Evolutionary conservation across 1,284 basidiomycete genomes (phyloP).

Genomic region (Heimioporus retisporus): DNA sequence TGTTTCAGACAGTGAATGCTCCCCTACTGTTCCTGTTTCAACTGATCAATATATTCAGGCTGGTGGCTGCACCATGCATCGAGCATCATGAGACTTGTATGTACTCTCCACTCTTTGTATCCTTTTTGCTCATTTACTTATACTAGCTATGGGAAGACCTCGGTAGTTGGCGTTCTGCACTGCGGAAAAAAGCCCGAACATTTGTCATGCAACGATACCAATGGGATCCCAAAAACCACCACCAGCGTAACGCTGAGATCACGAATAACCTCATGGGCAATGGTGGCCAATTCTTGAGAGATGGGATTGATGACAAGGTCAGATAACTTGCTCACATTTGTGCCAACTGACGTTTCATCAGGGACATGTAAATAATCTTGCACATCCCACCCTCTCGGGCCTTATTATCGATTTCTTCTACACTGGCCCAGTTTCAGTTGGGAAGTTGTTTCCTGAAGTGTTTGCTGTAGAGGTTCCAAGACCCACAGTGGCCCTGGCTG

Average conservation of each 20-base stretch:
- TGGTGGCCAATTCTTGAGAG: slow-evolving; percentile 8
- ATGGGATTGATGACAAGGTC: slow-evolving; percentile 18
- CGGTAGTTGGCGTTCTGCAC: slow-evolving; percentile 9
- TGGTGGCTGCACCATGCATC: slow-evolving; percentile 5
- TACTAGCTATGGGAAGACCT: slow-evolving; percentile 22
- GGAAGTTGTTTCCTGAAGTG: slow-evolving; percentile 7
- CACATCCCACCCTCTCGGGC: background rate
- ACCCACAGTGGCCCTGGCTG: background rate
- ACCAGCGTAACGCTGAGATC: background rate
- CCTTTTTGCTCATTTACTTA: background rate
- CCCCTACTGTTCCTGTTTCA: background rate
- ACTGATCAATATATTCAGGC: background rate
- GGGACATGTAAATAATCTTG: slow-evolving; percentile 22
- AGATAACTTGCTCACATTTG: background rate
- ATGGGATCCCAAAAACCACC: slow-evolving; percentile 16
- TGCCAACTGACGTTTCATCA: background rate
- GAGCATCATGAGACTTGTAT: slow-evolving; percentile 4
- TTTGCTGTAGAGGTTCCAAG: background rate
- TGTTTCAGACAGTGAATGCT: slow-evolving; percentile 11
- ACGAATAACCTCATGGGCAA: slow-evolving; percentile 5
- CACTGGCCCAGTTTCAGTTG: background rate
- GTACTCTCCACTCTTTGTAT: background rate
- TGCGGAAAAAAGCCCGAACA: slow-evolving; percentile 16
- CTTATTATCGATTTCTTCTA: slow-evolving; percentile 21
- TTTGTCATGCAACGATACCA: slow-evolving; percentile 8